Evolutionary conservation across 192 early-diverging fungal species (phyloP), one percentile per base, ranked within the genome.

Genomic region (Spinellus fusiger): DNA sequence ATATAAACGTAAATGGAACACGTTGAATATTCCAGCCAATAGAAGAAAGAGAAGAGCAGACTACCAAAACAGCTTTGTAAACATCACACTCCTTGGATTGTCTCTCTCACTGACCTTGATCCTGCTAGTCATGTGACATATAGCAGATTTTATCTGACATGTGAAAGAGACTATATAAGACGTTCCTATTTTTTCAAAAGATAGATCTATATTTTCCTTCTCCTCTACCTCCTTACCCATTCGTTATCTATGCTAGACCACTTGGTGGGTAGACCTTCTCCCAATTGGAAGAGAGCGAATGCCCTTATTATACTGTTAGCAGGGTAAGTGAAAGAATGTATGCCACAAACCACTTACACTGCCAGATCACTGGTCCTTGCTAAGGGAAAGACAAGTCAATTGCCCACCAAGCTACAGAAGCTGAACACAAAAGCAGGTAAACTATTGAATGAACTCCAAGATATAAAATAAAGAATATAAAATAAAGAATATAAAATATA

Each of bases 211-310:
- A 29, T 12, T 52, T 20, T 53, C 13, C 56, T 29, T 56, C 13
- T 54, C 15, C 23, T 26, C n/a, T 27, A 31, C 35, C 15, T 26
- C 47, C 23, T 7, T 49, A 27, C 33, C 12, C 27, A 23, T 44
- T 27, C 5, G 29, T 31, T 37, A 52, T 46, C 32, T 26, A 98
- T 98, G 93, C 74, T 98, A 28, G 95, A 95, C 65, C 93, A 98
- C 69, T 77, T 93, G 9, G 76, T 92, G 22, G 95, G 95, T 5
- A 89, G 86, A 54, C 95, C 95, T 16, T 95, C 93, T 22, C 78
- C 91, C 9, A 89, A 85, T 52, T 86, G 86, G 76, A 91, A 94
- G 66, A 86, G 94, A 35, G 64, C 78, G 49, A 86, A 95, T 60
- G 86, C 88, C 8, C 49, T 93, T 18, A 56, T 91, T 0, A 68